Base-by-base conservation (phyloP, 2,329 filamentous ascomycete species). In the Paraconiothyrium brasiliense region DNA sequence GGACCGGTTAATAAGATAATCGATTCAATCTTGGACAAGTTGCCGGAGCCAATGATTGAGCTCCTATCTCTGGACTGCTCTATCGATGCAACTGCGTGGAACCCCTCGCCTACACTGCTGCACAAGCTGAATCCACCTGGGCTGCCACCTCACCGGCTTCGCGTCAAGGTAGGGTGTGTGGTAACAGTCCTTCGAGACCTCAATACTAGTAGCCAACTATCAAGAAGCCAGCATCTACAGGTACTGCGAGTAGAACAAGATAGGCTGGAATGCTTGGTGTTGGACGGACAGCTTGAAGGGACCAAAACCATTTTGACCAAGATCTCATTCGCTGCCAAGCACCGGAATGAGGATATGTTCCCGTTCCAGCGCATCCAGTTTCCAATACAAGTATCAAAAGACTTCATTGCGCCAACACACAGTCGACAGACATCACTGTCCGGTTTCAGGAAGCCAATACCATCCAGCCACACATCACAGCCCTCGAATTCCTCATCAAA, bases 281-380 rank as follows among this genome's bases (percentile, higher is more conserved):
- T 78, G 4, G 73, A 76, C 58, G 76, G 75, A 7, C 74, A 75
- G 52, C 48, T 76, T n/a, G 64, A 71, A 51, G 74, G 75, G 13
- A 76, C 73, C 14, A 76, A 75, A 48, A 69, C 69, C 0, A 63
- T 76, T 37, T 62, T 78, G 0, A 76, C 71, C 1, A 69, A 72
- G 4, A 60, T 74, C 0, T 34, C 71, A 3, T 78, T 78, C 34
- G 22, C 55, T 4, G 71, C 70, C 10, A 75, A 62, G 16, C 75
- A 77, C 39, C 68, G 66, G 32, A 76, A 76, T 30, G 66, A 78
- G 5, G 61, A 66, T 1, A 64, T 65, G 20, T 71, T 60, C 43
- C 59, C 69, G 0, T 78, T 74, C 16, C 66, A 66, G 37, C 67
- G 76, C 43, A 71, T 55, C 3, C 76, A 78, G 30, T 78, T 75